Evolutionary conservation across 768 basidiomycete species (phyloP).

Genomic region (Boletus subparvulus): DNA sequence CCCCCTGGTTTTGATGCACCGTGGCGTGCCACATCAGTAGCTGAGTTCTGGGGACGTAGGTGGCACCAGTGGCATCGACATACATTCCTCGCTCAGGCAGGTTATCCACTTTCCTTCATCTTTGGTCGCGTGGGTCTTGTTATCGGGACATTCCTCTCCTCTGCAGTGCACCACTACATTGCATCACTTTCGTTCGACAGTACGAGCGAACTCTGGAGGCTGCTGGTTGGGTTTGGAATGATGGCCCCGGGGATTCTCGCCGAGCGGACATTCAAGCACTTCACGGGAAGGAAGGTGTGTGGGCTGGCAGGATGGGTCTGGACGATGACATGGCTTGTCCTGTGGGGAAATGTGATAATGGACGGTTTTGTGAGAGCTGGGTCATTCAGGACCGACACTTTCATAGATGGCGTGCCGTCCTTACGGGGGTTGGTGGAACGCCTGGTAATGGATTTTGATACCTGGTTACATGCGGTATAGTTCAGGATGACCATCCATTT

Average conservation of each 20-base stretch:
- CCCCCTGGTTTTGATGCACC: not conserved
- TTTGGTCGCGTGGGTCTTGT: not conserved
- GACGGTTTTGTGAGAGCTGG: not conserved
- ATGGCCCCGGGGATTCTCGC: not conserved
- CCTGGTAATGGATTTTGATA: not conserved
- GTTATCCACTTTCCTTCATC: not conserved
- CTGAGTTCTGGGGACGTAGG: not conserved
- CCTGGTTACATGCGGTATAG: not conserved
- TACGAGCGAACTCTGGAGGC: not conserved
- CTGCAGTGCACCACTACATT: not conserved
- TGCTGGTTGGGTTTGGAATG: not conserved
- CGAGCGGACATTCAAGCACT: not conserved
- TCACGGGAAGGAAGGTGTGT: not conserved
- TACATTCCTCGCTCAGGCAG: not conserved
- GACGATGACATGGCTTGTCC: not conserved
- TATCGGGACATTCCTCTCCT: not conserved
- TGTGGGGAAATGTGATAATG: not conserved
- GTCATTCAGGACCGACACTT: not conserved
- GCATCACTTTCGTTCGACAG: not conserved
- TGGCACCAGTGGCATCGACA: not conserved
- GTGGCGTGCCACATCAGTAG: not conserved
- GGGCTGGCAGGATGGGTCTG: not conserved
- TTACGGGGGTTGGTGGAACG: not conserved
- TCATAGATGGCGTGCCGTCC: not conserved
- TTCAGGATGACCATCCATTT: too few species aligned